phyloP scores from a whole-genome alignment of 1,139 yeast species.

The Yamadazyma aaseri region DNA sequence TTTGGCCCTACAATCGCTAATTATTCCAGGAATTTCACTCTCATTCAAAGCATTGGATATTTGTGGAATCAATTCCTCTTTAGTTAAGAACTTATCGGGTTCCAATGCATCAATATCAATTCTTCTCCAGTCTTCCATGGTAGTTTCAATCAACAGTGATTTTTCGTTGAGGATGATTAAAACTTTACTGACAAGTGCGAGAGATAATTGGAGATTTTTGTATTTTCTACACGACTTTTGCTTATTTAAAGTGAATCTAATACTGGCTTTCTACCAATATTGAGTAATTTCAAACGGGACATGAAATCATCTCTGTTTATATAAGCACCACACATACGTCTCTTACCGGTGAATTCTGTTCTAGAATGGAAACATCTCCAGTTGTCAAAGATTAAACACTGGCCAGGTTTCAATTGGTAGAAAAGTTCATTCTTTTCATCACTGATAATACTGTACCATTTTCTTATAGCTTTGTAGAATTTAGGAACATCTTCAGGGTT shows the following conservation, averaged over 20 bases:
- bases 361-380: constrained; percentile 78
- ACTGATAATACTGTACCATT: constrained; percentile 57
- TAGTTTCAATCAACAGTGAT: too few relatives aligned
- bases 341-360: constrained; percentile 65
- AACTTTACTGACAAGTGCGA: too few relatives aligned
- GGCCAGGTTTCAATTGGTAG: constrained; percentile 65
- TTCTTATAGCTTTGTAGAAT: constrained; percentile 59
- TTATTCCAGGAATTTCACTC: constrained; percentile 54
- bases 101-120: constrained; percentile 91
- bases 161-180: too few relatives aligned
- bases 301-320: constrained; percentile 69
- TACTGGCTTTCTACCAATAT: constrained; percentile 51
- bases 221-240: background rate
- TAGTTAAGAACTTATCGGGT: constrained; percentile 68
- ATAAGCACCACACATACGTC: constrained; percentile 79
- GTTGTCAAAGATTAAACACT: constrained; percentile 68
- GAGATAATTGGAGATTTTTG: background rate
- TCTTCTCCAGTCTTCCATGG: constrained; percentile 63
- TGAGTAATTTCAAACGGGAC: constrained; percentile 52
- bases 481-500: constrained; percentile 53
- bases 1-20: constrained; percentile 58
- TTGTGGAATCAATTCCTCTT: constrained; percentile 67
- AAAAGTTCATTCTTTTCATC: constrained; percentile 53
- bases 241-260: constrained; percentile 32
- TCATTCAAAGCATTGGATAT: constrained; percentile 36